Evolutionary conservation across 208 protist genomes (phyloP).

Genomic region (Lotmaria passim): DNA sequence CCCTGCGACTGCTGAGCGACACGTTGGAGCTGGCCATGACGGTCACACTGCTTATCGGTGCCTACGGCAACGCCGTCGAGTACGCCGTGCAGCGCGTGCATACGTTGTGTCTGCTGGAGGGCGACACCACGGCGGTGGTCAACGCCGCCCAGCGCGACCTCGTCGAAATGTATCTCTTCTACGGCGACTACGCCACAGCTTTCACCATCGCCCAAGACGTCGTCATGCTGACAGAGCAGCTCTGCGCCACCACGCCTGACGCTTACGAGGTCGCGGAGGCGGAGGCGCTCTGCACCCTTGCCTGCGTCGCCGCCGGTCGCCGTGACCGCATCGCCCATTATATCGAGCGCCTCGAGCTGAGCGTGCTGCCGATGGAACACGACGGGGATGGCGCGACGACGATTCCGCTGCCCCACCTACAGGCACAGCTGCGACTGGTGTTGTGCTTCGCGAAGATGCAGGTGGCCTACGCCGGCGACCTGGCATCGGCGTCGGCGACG

Average conservation of each 20-base stretch:
- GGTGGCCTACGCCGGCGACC: not conserved
- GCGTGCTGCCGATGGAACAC: slow-evolving; percentile 26
- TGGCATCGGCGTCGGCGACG: not conserved
- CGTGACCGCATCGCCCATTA: slow-evolving; percentile 27
- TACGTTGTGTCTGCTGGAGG: slow-evolving; percentile 46
- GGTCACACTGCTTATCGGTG: slow-evolving; percentile 45
- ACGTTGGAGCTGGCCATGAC: slow-evolving; percentile 46
- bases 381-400: not conserved
- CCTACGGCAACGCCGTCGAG: slow-evolving; percentile 40
- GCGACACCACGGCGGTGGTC: slow-evolving; percentile 48
- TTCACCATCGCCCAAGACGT: slow-evolving; percentile 56
- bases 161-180: slow-evolving; percentile 50
- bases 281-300: slow-evolving; percentile 36
- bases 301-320: slow-evolving; percentile 30
- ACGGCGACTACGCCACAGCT: slow-evolving; percentile 50
- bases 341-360: slow-evolving; percentile 24
- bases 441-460: slow-evolving; percentile 31
- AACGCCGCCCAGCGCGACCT: slow-evolving; percentile 56
- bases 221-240: slow-evolving; percentile 49
- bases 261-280: slow-evolving; percentile 44
- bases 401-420: slow-evolving; percentile 26
- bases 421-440: slow-evolving; percentile 52
- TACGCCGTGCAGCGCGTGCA: slow-evolving; percentile 72
- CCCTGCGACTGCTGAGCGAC: slow-evolving; percentile 38
- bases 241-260: slow-evolving; percentile 32